Conservation (phyloP, 164 flowering plant genomes). For the Liquidambar formosana region DNA sequence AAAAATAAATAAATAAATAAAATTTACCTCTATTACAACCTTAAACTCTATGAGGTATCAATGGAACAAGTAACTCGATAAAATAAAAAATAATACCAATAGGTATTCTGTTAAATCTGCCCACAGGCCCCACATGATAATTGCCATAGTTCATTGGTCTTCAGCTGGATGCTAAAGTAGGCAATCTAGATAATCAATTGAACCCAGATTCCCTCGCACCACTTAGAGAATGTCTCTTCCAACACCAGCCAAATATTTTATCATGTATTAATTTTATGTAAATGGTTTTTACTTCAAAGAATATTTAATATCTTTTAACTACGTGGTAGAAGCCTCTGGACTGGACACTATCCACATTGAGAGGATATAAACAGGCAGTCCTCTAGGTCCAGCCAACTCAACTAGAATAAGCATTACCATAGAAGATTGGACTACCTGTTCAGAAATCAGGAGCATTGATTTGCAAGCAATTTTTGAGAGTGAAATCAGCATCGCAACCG, state of each 20-base stretch:
- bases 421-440: slow-evolving; percentile 36
- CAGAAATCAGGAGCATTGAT: slow-evolving; percentile 43
- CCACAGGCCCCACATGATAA: too few species aligned
- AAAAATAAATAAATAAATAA: too few species aligned
- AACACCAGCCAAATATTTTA: neutral
- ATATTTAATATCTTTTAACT: neutral
- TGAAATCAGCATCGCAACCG: slow-evolving; percentile 52
- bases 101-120: too few species aligned
- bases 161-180: neutral
- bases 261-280: neutral
- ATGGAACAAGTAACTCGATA: too few species aligned
- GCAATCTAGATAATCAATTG: neutral
- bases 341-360: neutral
- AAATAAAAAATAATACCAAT: too few species aligned
- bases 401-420: neutral
- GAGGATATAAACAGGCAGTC: neutral
- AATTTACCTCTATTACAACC: too few species aligned
- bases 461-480: slow-evolving; percentile 75
- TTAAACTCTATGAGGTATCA: too few species aligned
- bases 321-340: neutral
- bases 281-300: neutral
- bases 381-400: neutral
- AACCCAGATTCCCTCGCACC: neutral
- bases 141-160: neutral
- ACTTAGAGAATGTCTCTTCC: neutral